A percentile compares a stretch with the other conserved stretches of the same genome.
Evolutionary conservation across 345 rosid species (phyloP).

Genomic region (Pistacia integerrima): DNA sequence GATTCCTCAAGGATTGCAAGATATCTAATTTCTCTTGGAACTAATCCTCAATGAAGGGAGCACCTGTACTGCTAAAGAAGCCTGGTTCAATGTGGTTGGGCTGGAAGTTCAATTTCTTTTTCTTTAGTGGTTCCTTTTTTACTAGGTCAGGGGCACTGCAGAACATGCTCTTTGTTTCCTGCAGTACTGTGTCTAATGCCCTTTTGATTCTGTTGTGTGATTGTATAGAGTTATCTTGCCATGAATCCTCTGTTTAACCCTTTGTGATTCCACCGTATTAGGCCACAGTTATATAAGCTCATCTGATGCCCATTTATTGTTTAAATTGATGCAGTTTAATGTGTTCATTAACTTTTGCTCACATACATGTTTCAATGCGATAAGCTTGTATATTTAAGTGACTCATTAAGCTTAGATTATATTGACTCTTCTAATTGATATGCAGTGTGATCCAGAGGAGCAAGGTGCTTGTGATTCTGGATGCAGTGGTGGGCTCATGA

Average conservation of each 20-base stretch:
- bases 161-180: neutral
- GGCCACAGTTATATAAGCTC: neutral
- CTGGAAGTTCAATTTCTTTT: neutral
- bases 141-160: too few species aligned
- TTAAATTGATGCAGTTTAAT: neutral
- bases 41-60: neutral
- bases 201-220: neutral
- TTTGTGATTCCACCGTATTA: too few species aligned
- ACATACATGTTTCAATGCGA: neutral
- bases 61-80: neutral
- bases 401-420: neutral
- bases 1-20: neutral
- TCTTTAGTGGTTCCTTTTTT: neutral
- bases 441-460: slow-evolving; percentile 93
- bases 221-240: neutral
- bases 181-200: neutral
- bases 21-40: neutral
- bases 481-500: slow-evolving; percentile 92
- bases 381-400: neutral
- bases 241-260: too few species aligned
- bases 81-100: neutral
- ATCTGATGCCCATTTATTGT: neutral
- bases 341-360: neutral
- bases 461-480: slow-evolving; percentile 81
- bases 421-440: neutral